Percentiles rank a stretch among this genome's conserved stretches.
Conservation (phyloP, 164 flowering plant species). For the Warburgia ugandensis region DNA sequence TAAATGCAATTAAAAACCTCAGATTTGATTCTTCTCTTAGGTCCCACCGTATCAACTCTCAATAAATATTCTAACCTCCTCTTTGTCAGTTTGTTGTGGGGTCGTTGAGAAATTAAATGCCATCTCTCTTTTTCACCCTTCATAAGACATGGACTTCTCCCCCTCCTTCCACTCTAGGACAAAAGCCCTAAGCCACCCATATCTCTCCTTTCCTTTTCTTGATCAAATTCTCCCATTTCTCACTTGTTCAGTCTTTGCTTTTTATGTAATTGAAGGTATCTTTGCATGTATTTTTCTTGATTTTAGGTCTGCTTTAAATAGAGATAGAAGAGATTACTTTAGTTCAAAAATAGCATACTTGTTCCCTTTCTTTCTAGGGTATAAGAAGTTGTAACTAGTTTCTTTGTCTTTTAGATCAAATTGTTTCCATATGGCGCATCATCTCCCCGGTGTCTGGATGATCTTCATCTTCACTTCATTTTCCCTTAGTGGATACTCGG, state of each 20-base stretch:
- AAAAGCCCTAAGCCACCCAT: neutral
- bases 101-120: slow-evolving; percentile 6
- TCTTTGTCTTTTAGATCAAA: neutral
- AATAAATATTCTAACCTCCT: slow-evolving; percentile 8
- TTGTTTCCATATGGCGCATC: neutral
- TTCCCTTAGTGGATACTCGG: neutral
- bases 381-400: neutral
- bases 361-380: too few relatives aligned
- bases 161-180: neutral
- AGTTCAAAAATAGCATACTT: too few relatives aligned
- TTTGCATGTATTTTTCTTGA: neutral
- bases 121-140: neutral
- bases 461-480: neutral
- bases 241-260: neutral
- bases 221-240: neutral
- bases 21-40: slow-evolving; percentile 6
- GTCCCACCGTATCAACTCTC: neutral
- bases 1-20: slow-evolving; percentile 5
- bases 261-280: neutral
- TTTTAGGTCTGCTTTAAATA: too few relatives aligned
- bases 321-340: neutral
- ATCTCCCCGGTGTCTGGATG: neutral
- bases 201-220: neutral
- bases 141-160: neutral
- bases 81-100: slow-evolving; percentile 5